These are phyloP conservation scores for Oryza australiensis DNA, from an alignment of 176 grass and related monocot species.

Conservation along the genomic window DNA sequence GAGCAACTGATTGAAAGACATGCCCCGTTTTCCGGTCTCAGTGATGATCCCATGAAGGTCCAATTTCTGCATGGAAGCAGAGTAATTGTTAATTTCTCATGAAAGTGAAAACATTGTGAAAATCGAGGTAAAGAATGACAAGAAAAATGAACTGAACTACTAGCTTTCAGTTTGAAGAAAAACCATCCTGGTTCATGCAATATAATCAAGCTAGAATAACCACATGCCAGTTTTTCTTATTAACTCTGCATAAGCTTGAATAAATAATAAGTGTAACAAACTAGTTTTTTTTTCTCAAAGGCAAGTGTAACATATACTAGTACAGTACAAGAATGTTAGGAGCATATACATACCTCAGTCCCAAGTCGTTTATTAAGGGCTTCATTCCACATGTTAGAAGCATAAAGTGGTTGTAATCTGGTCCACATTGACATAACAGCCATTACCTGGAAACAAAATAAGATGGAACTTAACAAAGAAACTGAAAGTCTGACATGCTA, in stretches of 20 bases:
- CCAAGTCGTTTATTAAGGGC: conserved; percentile 96
- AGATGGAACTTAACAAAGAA: background rate
- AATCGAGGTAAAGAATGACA: background rate
- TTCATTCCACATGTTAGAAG: conserved; percentile 99
- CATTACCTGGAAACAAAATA: conserved; percentile 73
- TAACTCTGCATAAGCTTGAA: background rate
- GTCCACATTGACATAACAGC: conserved; percentile 99
- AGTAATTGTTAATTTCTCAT: conserved; percentile 17
- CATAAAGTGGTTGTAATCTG: conserved; percentile 87
- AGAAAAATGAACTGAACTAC: background rate
- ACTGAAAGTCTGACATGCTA: background rate
- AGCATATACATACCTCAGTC: conserved; percentile 65
- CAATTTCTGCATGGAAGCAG: conserved; percentile 56
- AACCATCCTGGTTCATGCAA: background rate
- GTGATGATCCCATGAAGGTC: conserved; percentile 79
- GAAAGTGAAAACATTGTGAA: background rate
- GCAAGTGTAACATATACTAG: background rate
- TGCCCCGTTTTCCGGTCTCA: conserved; percentile 77
- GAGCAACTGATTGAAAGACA: conserved; percentile 92
- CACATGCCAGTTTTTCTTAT: too few relatives aligned
- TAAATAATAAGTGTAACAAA: background rate
- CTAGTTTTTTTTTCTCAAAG: too few relatives aligned
- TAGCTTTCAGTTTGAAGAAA: background rate
- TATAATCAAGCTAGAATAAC: background rate
- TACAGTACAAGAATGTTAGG: background rate